phyloP scores from a whole-genome alignment of 106 monocot species.

The Posidonia australis region DNA sequence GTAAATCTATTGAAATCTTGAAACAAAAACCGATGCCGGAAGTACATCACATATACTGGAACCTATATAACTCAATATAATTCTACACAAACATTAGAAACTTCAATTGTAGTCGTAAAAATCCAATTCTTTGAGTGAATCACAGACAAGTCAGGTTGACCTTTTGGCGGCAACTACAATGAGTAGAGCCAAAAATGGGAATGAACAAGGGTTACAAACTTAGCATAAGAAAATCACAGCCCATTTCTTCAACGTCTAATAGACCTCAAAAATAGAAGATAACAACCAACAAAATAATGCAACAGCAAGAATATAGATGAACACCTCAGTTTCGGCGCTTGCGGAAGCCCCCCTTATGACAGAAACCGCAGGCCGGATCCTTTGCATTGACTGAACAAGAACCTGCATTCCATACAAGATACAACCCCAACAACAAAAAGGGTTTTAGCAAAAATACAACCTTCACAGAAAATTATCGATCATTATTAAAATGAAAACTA shows the following conservation, averaged over 20 bases:
- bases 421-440: background rate
- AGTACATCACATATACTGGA: too few relatives aligned
- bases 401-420: slow-evolving; percentile 4
- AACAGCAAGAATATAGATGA: slow-evolving; percentile 7
- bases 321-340: slow-evolving; percentile 12
- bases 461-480: background rate
- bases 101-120: too few relatives aligned
- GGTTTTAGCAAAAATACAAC: background rate
- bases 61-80: too few relatives aligned
- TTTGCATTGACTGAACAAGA: slow-evolving; percentile 4
- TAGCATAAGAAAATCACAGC: too few relatives aligned
- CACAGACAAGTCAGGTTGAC: too few relatives aligned
- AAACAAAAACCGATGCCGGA: too few relatives aligned
- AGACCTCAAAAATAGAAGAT: background rate
- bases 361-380: slow-evolving; percentile 6
- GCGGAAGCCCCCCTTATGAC: slow-evolving; percentile 2
- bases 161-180: too few relatives aligned
- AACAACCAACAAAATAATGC: background rate
- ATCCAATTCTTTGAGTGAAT: too few relatives aligned
- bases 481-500: background rate
- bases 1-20: background rate
- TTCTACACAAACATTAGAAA: too few relatives aligned
- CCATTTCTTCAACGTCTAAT: too few relatives aligned
- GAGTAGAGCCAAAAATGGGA: too few relatives aligned
- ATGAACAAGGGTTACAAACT: too few relatives aligned